Base-by-base conservation (phyloP, 1,284 basidiomycete genomes). In the Cutaneotrichosporon sp. region DNA sequence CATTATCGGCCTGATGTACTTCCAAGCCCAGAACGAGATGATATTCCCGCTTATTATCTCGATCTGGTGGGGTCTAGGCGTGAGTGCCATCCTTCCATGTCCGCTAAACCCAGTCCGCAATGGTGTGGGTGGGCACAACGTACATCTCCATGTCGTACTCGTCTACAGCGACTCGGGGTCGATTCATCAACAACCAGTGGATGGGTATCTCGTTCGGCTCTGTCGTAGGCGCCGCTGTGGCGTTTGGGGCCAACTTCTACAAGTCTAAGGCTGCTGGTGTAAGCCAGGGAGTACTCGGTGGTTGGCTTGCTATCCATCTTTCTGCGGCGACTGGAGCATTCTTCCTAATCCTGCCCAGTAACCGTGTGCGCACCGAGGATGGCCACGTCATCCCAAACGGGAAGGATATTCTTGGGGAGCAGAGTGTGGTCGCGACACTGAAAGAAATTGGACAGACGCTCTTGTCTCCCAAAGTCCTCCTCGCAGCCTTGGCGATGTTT, bases 121-220 rank as follows among this genome's bases (percentile, higher is more conserved):
- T 46, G 26, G 22, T 33, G 5, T 46, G 44, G 44, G 44, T 46
- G 4, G 32, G 32, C 16, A 46, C 44, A 4, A 46, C 44, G 14
- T 46, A 46, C 44, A 46, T 46, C 32, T 46, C 44, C 3, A 46
- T 46, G 44, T 22, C 44, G 22, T 46, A 46, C 31, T 33, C 44
- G 5, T 34, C 44, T 3, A 22, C 32, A 14, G 32, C 22, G 6
- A 34, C 32, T 9, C 32, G 33, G 10, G 44, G 44, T n/a, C 32
- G 33, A 20, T 46, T 46, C 32, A 35, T 46, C 44, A 46, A 46
- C 33, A 46, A 46, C 33, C 44, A 46, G 22, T 46, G 44, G 44
- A 24, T 46, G 12, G 44, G 44, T n/a, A 22, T 46, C 32, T 33
- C 44, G 5, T 31, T 17, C 19, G 44, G 44, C 32, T 25, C 22